phyloP scores from a whole-genome alignment of 2,329 filamentous ascomycete genomes.

The Colletotrichum chrysophilum region DNA sequence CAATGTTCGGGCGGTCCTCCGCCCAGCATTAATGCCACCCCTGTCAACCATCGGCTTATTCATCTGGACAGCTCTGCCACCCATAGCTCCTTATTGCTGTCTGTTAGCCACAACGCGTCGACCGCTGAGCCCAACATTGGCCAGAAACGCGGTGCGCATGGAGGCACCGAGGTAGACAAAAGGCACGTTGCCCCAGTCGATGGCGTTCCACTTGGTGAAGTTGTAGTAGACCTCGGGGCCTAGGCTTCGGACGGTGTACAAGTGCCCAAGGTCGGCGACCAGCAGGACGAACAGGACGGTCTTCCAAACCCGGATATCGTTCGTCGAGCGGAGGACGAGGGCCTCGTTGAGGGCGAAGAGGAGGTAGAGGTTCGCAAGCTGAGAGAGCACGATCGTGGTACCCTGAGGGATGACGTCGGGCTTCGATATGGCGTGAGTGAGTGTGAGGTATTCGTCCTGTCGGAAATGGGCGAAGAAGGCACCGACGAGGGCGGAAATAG shows the following conservation, averaged over 20 bases:
- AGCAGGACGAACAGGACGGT: constrained; percentile 70
- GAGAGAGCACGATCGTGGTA: constrained; percentile 72
- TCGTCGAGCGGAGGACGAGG: constrained; percentile 72
- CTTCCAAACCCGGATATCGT: constrained; percentile 73
- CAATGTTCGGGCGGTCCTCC: constrained; percentile 11
- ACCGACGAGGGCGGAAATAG: constrained; percentile 56
- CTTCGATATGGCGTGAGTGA: constrained; percentile 64
- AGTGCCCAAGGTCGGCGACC: constrained; percentile 77
- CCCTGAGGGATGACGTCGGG: constrained; percentile 57
- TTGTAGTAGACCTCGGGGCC: constrained; percentile 70
- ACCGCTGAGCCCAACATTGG: constrained; percentile 56
- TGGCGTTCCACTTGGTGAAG: constrained; percentile 66
- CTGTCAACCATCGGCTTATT: background rate
- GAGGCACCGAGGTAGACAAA: constrained; percentile 72
- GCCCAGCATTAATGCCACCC: background rate
- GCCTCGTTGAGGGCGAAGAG: constrained; percentile 81
- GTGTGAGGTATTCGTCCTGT: constrained; percentile 62
- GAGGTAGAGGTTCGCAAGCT: constrained; percentile 80
- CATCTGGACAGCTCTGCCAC: background rate
- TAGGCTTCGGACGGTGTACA: constrained; percentile 67
- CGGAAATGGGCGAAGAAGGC: constrained; percentile 57
- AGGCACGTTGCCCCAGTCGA: constrained; percentile 71
- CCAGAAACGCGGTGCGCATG: constrained; percentile 64
- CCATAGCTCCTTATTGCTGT: background rate
- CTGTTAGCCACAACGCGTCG: constrained; percentile 18